These are phyloP conservation scores for Penicillium samsonianum DNA, from an alignment of 495 filamentous ascomycete species.

Conservation along the genomic window DNA sequence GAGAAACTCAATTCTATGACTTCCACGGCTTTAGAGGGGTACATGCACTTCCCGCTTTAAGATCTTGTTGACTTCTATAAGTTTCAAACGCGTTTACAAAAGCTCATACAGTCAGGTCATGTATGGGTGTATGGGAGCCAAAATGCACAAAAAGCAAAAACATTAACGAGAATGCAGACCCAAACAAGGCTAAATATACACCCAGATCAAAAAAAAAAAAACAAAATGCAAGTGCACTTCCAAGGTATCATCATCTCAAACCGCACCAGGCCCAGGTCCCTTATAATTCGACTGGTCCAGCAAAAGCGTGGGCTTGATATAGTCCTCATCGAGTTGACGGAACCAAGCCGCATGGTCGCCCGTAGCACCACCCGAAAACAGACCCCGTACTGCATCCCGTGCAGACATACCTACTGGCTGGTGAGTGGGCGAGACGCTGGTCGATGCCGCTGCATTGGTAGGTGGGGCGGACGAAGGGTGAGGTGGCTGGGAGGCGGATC, in stretches of 20 bases:
- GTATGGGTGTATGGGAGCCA: constrained; percentile 7
- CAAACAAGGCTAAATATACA: constrained; percentile 34
- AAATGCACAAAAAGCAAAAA: constrained; percentile 6
- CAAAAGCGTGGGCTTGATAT: constrained; percentile 90
- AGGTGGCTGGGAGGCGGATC: constrained; percentile 55
- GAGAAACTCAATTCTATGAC: background rate
- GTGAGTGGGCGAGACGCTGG: constrained; percentile 34
- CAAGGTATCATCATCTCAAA: constrained; percentile 34
- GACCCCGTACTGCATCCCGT: constrained; percentile 68
- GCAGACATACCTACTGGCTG: constrained; percentile 46
- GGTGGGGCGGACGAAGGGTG: constrained; percentile 22
- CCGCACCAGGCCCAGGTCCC: constrained; percentile 43
- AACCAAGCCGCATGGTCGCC: constrained; percentile 94
- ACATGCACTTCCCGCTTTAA: background rate
- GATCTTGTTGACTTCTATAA: background rate
- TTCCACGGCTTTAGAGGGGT: background rate
- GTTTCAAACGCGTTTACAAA: background rate
- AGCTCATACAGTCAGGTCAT: background rate
- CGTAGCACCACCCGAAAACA: constrained; percentile 67
- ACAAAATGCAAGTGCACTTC: constrained; percentile 11
- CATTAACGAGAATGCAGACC: constrained; percentile 20
- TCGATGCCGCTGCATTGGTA: constrained; percentile 17
- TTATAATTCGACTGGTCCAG: constrained; percentile 69
- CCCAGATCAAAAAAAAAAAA: constrained; percentile 20
- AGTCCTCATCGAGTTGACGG: constrained; percentile 90